Conservation (phyloP, 306 rosid genomes). For the Ormosia semicastrata region DNA sequence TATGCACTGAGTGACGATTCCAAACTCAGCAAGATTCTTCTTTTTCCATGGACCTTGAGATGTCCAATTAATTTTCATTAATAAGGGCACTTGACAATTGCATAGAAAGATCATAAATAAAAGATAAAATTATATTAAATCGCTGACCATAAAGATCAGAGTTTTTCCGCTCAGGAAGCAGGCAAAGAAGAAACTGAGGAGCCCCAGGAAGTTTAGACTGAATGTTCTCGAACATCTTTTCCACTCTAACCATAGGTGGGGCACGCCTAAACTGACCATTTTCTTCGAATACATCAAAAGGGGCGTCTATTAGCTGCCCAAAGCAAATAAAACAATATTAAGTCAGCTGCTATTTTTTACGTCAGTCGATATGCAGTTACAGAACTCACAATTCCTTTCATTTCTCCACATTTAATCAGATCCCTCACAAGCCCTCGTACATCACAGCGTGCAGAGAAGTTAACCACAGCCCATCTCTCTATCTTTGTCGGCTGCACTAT, state of each 20-base stretch:
- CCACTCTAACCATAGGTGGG: conserved; percentile 80
- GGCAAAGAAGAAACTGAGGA: conserved; percentile 74
- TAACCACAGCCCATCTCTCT: conserved; percentile 75
- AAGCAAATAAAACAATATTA: neutral
- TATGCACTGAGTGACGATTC: conserved; percentile 83
- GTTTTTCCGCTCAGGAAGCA: conserved; percentile 90
- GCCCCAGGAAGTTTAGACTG: conserved; percentile 70
- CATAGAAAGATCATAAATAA: neutral
- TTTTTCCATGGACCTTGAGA: conserved; percentile 86
- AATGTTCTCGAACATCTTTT: conserved; percentile 69
- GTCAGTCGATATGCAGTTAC: neutral
- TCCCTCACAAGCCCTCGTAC: conserved; percentile 53
- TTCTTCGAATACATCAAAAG: conserved; percentile 67
- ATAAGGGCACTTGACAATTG: neutral
- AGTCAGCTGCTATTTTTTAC: neutral
- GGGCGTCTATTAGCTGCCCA: conserved; percentile 50
- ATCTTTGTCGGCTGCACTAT: conserved; percentile 58
- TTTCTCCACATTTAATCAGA: conserved; percentile 61
- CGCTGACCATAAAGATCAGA: conserved; percentile 82
- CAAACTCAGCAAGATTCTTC: conserved; percentile 71
- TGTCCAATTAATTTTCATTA: neutral
- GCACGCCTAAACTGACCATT: conserved; percentile 60
- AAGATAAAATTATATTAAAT: neutral
- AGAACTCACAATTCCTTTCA: conserved; percentile 86
- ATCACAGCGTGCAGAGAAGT: conserved; percentile 89